phyloP scores from a whole-genome alignment of 257 asterid genomes.

The Salvia rosmarinus region DNA sequence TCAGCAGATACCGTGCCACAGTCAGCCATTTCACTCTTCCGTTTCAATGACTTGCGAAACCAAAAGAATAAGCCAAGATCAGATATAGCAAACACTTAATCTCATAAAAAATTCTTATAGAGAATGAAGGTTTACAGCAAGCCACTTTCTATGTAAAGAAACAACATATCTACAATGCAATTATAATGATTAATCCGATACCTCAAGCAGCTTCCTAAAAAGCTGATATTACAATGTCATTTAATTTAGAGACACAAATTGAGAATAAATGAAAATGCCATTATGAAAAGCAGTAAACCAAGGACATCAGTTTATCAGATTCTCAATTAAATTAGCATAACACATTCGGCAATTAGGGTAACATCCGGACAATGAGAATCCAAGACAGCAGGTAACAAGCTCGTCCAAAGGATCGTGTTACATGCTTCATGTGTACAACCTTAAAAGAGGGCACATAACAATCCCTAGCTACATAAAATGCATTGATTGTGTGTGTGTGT shows the following conservation, averaged over 20 bases:
- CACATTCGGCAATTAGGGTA: not conserved
- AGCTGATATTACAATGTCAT: not conserved
- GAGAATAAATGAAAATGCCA: not conserved
- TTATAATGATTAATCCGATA: not conserved
- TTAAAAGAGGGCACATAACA: not conserved
- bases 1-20: slow-evolving; percentile 44
- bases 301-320: not conserved
- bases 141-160: not conserved
- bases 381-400: too few species aligned
- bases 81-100: slow-evolving; percentile 1
- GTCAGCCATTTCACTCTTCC: slow-evolving; percentile 51
- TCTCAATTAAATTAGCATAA: not conserved
- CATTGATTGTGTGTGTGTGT: too few species aligned
- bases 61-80: slow-evolving; percentile 21
- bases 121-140: not conserved
- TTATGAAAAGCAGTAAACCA: not conserved
- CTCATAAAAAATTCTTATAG: not conserved
- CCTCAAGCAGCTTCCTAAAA: not conserved
- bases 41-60: slow-evolving; percentile 54
- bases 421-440: not conserved
- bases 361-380: not conserved
- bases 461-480: not conserved
- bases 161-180: not conserved
- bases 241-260: too few species aligned
- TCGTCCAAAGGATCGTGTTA: not conserved